Percentiles rank a stretch among this genome's conserved stretches.
Evolutionary conservation across 139 green algal genomes (phyloP).

Genomic region (Pleodorina starrii): DNA sequence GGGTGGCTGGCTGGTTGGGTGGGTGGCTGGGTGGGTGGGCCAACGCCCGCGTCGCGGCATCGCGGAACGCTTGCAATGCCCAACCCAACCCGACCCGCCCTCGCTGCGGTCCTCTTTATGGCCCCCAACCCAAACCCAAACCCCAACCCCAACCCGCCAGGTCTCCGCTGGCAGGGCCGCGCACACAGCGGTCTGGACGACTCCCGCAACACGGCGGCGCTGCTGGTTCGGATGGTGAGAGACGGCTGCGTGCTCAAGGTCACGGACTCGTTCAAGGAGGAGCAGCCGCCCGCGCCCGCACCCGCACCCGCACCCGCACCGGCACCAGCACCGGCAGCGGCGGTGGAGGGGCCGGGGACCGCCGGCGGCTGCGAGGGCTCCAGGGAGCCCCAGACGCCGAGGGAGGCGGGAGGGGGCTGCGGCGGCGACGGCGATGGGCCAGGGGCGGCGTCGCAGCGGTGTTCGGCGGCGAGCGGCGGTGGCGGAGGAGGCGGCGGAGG

Average conservation of each 20-base stretch:
- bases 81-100: too few species aligned
- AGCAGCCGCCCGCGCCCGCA: not conserved
- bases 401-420: too few species aligned
- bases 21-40: too few species aligned
- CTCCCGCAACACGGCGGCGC: constrained; percentile 68
- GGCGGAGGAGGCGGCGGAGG: not conserved
- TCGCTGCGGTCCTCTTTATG: too few species aligned
- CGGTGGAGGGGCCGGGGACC: too few species aligned
- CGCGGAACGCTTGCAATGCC: too few species aligned
- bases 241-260: constrained; percentile 60
- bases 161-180: constrained; percentile 65
- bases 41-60: too few species aligned
- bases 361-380: too few species aligned
- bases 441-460: not conserved
- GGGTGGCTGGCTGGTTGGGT: too few species aligned
- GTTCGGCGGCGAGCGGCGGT: not conserved
- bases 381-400: too few species aligned
- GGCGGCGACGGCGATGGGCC: not conserved
- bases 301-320: not conserved
- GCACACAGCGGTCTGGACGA: constrained; percentile 75
- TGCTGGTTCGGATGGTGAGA: constrained; percentile 61
- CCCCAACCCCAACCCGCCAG: too few species aligned
- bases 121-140: too few species aligned
- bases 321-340: not conserved
- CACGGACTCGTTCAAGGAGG: constrained; percentile 49